A percentile compares a stretch with the other conserved stretches of the same genome.
Evolutionary conservation across 192 early-diverging fungal species (phyloP).

Genomic region (Paraglomus occultum): DNA sequence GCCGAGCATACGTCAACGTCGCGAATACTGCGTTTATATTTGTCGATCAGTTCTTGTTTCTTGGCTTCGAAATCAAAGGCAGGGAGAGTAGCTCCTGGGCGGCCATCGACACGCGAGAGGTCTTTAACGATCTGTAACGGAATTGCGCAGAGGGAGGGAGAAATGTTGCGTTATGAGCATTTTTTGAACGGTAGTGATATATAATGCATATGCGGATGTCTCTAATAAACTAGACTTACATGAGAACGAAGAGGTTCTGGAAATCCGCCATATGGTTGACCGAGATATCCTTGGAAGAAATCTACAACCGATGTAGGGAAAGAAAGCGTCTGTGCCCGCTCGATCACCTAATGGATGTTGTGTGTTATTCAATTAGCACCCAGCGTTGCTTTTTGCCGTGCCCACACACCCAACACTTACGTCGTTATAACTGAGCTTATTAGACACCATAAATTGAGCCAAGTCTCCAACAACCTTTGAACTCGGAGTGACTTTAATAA

Average conservation of each 20-base stretch:
- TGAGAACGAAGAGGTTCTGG: constrained; percentile 80
- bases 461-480: constrained; percentile 98
- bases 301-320: constrained; percentile 95
- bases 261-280: constrained; percentile 94
- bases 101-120: constrained; percentile 71
- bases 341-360: constrained; percentile 50
- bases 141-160: background rate
- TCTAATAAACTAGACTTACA: constrained; percentile 4
- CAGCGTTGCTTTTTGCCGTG: too few species aligned
- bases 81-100: constrained; percentile 80
- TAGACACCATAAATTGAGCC: constrained; percentile 97
- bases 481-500: constrained; percentile 97
- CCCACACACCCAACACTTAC: background rate
- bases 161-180: too few species aligned
- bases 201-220: too few species aligned
- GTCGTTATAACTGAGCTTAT: constrained; percentile 72
- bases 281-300: constrained; percentile 96
- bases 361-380: too few species aligned
- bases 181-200: too few species aligned
- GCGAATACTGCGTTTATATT: constrained; percentile 78
- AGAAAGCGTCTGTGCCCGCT: constrained; percentile 73
- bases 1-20: constrained; percentile 86
- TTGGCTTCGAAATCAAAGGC: constrained; percentile 77
- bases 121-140: constrained; percentile 67
- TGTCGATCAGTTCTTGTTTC: constrained; percentile 72